These are phyloP conservation scores for Vickermania ingenoplastis DNA, from an alignment of 208 protist genomes.

Conservation along the genomic window DNA sequence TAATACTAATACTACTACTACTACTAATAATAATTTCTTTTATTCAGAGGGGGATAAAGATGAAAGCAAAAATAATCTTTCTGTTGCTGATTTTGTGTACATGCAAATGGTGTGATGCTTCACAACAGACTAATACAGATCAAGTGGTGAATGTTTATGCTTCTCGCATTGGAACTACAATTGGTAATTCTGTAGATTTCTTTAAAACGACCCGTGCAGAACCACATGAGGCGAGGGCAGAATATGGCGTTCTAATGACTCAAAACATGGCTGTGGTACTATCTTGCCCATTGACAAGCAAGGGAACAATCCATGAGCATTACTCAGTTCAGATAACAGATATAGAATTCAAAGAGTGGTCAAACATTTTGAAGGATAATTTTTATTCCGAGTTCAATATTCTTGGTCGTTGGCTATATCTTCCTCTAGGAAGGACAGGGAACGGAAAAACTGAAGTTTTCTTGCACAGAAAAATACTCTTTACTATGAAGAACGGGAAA, in stretches of 20 bases:
- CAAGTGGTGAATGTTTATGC: not conserved
- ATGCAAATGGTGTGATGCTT: not conserved
- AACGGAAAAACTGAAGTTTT: not conserved
- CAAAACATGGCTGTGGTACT: not conserved
- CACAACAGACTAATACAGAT: not conserved
- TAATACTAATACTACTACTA: not conserved
- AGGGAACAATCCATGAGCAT: not conserved
- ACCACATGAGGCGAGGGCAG: not conserved
- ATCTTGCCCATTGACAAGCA: not conserved
- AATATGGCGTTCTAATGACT: not conserved
- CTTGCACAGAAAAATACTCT: not conserved
- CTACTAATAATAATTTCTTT: not conserved
- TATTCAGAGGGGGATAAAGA: not conserved
- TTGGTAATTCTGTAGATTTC: not conserved
- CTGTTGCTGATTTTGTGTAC: not conserved
- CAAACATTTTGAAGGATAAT: not conserved
- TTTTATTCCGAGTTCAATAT: not conserved
- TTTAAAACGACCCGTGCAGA: not conserved
- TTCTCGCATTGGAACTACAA: not conserved
- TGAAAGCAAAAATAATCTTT: not conserved
- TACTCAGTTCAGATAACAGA: not conserved
- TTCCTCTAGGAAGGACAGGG: not conserved
- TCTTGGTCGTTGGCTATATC: not conserved
- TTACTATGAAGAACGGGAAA: not conserved
- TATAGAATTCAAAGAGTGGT: not conserved